These are phyloP conservation scores for Leucosporidium creatinivorum DNA, from an alignment of 768 basidiomycete species.

Conservation along the genomic window DNA sequence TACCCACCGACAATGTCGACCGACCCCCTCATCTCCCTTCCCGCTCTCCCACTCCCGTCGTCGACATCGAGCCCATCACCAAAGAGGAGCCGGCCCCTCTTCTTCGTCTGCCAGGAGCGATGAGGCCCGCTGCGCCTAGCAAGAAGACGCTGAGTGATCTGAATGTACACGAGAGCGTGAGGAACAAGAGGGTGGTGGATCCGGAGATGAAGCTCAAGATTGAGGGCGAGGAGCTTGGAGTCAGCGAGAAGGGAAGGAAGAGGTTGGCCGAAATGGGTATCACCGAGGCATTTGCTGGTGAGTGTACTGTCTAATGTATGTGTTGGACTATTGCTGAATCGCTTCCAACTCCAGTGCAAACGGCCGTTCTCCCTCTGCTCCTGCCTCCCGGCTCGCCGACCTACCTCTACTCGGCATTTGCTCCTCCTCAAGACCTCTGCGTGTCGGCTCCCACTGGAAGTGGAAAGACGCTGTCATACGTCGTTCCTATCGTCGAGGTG, in stretches of 20 bases:
- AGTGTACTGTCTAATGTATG: constrained; percentile 34
- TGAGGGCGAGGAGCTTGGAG: constrained; percentile 46
- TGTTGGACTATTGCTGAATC: neutral
- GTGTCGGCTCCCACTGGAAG: constrained; percentile 97
- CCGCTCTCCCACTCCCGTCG: neutral
- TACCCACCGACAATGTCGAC: constrained; percentile 3
- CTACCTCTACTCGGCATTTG: constrained; percentile 59
- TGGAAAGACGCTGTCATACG: constrained; percentile 96
- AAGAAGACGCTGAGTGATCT: constrained; percentile 64
- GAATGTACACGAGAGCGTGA: constrained; percentile 66
- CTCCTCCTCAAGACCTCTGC: constrained; percentile 70
- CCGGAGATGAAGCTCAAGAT: constrained; percentile 50
- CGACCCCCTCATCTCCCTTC: constrained; percentile 2
- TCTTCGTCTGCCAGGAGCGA: constrained; percentile 63
- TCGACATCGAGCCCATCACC: constrained; percentile 7
- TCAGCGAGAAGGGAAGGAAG: constrained; percentile 56
- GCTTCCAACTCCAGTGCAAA: constrained; percentile 62
- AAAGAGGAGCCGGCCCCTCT: constrained; percentile 43
- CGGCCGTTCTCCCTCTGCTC: constrained; percentile 72
- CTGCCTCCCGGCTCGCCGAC: constrained; percentile 48
- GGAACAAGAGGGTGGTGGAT: constrained; percentile 63
- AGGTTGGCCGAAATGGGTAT: constrained; percentile 70
- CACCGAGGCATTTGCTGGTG: constrained; percentile 81
- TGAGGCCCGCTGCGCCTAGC: constrained; percentile 61
- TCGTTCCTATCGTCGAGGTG: constrained; percentile 83